phyloP scores from a whole-genome alignment of 176 grass and related monocot species.

The Lolium rigidum region DNA sequence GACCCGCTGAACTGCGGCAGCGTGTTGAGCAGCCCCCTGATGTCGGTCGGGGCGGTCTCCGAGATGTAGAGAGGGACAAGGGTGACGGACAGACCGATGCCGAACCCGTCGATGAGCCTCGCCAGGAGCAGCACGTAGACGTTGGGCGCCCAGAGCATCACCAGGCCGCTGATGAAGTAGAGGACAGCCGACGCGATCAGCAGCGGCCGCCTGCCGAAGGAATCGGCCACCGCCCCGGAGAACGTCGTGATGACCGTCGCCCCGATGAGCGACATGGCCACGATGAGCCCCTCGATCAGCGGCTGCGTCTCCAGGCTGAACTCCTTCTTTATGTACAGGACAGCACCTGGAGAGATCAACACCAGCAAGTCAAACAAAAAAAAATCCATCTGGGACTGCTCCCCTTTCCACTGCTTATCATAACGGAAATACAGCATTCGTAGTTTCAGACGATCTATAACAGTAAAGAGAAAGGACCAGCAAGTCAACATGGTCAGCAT shows the following conservation, averaged over 20 bases:
- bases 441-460: too few species aligned
- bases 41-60: slow-evolving; percentile 93
- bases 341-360: slow-evolving; percentile 63
- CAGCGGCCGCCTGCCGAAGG: slow-evolving; percentile 75
- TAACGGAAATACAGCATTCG: too few species aligned
- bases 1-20: slow-evolving; percentile 92
- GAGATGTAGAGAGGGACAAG: slow-evolving; percentile 95
- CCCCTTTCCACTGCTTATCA: too few species aligned
- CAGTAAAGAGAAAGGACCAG: too few species aligned
- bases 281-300: slow-evolving; percentile 87
- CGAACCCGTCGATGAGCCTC: slow-evolving; percentile 90
- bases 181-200: slow-evolving; percentile 82
- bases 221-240: slow-evolving; percentile 75
- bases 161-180: slow-evolving; percentile 76
- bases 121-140: slow-evolving; percentile 83
- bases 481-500: slow-evolving; percentile 27
- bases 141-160: slow-evolving; percentile 95
- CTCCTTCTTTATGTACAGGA: slow-evolving; percentile 93
- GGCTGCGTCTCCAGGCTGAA: slow-evolving; percentile 80
- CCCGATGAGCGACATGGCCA: slow-evolving; percentile 92
- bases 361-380: slow-evolving; percentile 8
- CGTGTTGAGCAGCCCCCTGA: slow-evolving; percentile 84
- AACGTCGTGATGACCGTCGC: slow-evolving; percentile 82
- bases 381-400: too few species aligned
- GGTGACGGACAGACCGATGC: slow-evolving; percentile 86